Evolutionary conservation across 75 land plant genomes (phyloP).

Genomic region (Sequoiadendron giganteum): DNA sequence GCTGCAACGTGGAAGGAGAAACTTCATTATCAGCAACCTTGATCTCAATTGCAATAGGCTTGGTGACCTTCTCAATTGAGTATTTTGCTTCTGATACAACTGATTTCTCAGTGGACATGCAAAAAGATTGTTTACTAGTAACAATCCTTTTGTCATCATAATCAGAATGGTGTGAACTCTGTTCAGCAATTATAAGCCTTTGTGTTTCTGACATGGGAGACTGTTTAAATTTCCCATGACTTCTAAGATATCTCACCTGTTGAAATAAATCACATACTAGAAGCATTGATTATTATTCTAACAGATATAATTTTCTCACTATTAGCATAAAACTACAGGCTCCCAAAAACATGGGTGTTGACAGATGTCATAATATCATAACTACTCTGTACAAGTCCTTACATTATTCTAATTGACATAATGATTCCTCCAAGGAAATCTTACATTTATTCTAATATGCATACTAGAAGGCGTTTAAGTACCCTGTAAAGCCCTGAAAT

Average conservation of each 20-base stretch:
- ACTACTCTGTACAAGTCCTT: background rate
- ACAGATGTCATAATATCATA: background rate
- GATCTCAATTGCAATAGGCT: background rate
- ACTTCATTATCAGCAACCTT: conserved; percentile 10
- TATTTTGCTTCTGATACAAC: conserved; percentile 5
- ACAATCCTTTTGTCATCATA: conserved; percentile 4
- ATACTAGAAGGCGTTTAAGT: background rate
- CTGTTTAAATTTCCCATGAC: background rate
- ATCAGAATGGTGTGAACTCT: background rate
- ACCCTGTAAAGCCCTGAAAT: background rate
- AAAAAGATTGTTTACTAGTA: conserved; percentile 4
- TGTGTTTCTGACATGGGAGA: background rate
- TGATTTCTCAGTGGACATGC: background rate
- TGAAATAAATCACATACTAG: background rate
- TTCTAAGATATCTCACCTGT: conserved; percentile 6
- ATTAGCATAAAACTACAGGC: background rate
- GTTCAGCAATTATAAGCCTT: background rate
- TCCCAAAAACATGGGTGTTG: background rate
- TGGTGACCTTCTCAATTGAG: conserved; percentile 1
- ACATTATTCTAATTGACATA: background rate
- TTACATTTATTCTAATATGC: background rate
- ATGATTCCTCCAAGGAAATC: background rate
- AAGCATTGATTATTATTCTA: background rate
- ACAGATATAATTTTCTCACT: background rate
- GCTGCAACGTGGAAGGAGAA: background rate